Base-by-base conservation (phyloP, 495 filamentous ascomycete species). In the Hypoxylon lienhwacheense region DNA sequence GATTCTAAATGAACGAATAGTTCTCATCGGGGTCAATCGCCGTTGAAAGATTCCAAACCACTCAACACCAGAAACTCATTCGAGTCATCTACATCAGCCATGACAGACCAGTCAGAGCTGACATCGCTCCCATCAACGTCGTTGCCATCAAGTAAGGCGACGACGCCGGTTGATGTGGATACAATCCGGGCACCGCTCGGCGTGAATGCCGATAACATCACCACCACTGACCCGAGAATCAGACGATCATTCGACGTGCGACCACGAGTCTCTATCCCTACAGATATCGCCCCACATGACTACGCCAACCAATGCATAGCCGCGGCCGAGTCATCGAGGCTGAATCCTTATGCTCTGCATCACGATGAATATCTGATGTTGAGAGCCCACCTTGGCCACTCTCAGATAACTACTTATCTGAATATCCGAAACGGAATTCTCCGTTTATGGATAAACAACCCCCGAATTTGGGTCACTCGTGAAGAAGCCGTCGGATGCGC, bases 351-450 rank as follows among this genome's bases (percentile, higher is more conserved):
- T 70, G 82, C 87, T 11, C 73, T 99, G 11, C 91, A 97, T 70
- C 77, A 76, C n/a, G 83, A 86, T 47, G 93, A 99, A 66, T 91
- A 96, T 66, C 67, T 79, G 53, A 80, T 90, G 40, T 72, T 99
- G 15, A 81, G 87, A 48, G 76, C 88, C 28, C 83, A 93, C 67
- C 82, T 99, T 49, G 95, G 85, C 65, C 85, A 89, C 59, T 76
- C 85, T 24, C 92, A 99, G 64, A 90, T 97, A 46, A 95, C 93
- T 7, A 86, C 87, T n/a, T 99, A 97, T 68, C 72, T 99, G 22
- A 97, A 96, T 70, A 96, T 99, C 51, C 80, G 93, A 50, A 99
- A 99, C 70, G 90, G 91, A 3, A 96, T 97, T 55, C 72, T 99
- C 20, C 81, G 95, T 45, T 73, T 97, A 28, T 99, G 91, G 91